Evolutionary conservation across 2,329 filamentous ascomycete species (phyloP), one percentile per base, ranked within the genome.

Genomic region (Scopulariopsis brevicaulis): DNA sequence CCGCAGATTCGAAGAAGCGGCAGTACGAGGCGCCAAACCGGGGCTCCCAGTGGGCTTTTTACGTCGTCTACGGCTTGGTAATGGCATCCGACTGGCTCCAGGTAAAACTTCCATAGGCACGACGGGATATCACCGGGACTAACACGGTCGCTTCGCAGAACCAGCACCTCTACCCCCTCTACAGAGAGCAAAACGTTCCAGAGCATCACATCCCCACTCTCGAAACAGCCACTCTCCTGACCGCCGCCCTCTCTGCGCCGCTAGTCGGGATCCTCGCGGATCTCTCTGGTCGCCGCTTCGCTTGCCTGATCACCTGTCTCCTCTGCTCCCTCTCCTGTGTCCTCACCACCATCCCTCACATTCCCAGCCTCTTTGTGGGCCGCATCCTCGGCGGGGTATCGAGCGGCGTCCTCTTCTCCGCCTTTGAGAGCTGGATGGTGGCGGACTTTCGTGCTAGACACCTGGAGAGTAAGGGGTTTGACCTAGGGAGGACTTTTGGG

Each of bases 371-470:
- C 5, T 77, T 82, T 57, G 58, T 73, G 1, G 82, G 82, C 14
- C 72, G 82, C 54, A 66, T 79, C 0, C 71, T 83, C 4, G 80
- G 79, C 24, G 82, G 82, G 0, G 60, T 84, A 53, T 77, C 75
- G 32, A 79, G 80, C 37, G 82, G 79, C 28, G 66, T 84, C 48
- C 71, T 84, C 34, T 84, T 80, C 70, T 81, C 75, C 51, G 78
- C 76, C 5, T 83, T 84, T 61, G 81, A 85, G 66, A 80, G 77
- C 63, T 85, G 81, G 81, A 79, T 84, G 72, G 76, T 84, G 32
- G 75, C 77, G 3, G 79, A 82, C 61, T 81, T 76, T 60, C 73
- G 77, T 60, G 69, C 69, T 57, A 69, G 74, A 50, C 68, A 71
- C 46, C 64, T 78, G 34, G 71, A 71, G 32, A 67, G 71, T 12